Evolutionary conservation across 2,329 filamentous ascomycete species (phyloP).

Genomic region (Alternaria angustiovoidea): DNA sequence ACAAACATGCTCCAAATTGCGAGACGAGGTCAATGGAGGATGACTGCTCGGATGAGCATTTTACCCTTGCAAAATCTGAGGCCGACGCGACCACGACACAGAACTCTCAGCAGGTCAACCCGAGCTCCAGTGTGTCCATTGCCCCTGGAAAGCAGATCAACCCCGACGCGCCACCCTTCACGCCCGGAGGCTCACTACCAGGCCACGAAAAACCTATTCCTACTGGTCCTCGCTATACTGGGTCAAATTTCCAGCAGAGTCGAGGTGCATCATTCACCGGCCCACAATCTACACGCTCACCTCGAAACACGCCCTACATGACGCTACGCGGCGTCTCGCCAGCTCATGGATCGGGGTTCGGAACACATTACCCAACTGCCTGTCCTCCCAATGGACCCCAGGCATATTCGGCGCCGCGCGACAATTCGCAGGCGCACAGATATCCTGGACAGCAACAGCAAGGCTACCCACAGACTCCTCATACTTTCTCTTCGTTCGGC

Average conservation of each 20-base stretch:
- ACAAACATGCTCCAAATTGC: background rate
- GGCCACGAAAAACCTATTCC: background rate
- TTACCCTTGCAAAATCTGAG: background rate
- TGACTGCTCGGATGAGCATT: background rate
- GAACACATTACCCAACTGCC: background rate
- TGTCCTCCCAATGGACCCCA: background rate
- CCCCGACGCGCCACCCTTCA: background rate
- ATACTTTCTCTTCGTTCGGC: background rate
- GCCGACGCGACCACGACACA: background rate
- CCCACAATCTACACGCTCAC: background rate
- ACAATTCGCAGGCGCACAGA: background rate
- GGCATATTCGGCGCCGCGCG: background rate
- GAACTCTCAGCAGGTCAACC: background rate
- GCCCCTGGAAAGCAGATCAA: background rate
- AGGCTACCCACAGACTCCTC: background rate
- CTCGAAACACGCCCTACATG: background rate
- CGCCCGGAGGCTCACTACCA: background rate
- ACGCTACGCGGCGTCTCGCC: background rate
- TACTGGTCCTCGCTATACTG: background rate
- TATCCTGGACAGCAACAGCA: background rate
- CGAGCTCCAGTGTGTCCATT: background rate
- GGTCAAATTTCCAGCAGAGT: background rate
- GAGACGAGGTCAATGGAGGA: background rate
- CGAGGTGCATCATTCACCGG: background rate
- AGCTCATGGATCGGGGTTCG: background rate